Evolutionary conservation across 495 filamentous ascomycete genomes (phyloP).

Genomic region (Aspergillus sclerotioniger): DNA sequence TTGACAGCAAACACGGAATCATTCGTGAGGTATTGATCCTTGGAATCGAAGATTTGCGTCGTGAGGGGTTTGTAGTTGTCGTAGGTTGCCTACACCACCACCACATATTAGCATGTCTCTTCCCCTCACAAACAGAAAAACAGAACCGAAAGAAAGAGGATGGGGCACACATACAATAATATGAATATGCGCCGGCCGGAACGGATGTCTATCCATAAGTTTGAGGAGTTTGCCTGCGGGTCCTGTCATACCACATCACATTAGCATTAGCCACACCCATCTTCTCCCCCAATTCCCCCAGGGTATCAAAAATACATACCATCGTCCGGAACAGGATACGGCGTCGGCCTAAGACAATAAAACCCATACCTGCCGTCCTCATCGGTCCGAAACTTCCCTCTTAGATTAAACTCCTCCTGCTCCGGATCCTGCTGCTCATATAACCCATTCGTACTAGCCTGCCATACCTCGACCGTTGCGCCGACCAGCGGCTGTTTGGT

Average conservation of each 20-base stretch:
- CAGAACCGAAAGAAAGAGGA: neutral
- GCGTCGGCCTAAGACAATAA: constrained; percentile 65
- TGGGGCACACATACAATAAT: constrained; percentile 58
- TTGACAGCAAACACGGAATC: constrained; percentile 79
- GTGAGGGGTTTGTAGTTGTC: constrained; percentile 57
- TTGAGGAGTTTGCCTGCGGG: constrained; percentile 46
- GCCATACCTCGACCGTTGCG: constrained; percentile 74
- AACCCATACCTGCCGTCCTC: constrained; percentile 62
- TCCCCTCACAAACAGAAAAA: too few relatives aligned
- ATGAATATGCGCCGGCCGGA: constrained; percentile 81
- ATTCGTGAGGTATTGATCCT: constrained; percentile 59
- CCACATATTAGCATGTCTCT: constrained; percentile 8
- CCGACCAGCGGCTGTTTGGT: constrained; percentile 59
- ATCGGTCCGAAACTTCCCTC: constrained; percentile 69
- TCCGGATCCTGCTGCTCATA: constrained; percentile 76
- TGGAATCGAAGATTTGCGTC: constrained; percentile 72
- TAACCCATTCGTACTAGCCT: constrained; percentile 71
- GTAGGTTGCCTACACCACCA: constrained; percentile 33
- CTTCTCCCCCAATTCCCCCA: too few relatives aligned
- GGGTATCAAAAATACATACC: constrained; percentile 57
- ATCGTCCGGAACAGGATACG: constrained; percentile 71
- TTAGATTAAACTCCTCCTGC: constrained; percentile 71
- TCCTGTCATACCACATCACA: constrained; percentile 17
- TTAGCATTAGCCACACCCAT: neutral
- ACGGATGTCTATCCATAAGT: constrained; percentile 71